Evolutionary conservation across 208 protist genomes (phyloP).

Genomic region (Porcisia deanei): DNA sequence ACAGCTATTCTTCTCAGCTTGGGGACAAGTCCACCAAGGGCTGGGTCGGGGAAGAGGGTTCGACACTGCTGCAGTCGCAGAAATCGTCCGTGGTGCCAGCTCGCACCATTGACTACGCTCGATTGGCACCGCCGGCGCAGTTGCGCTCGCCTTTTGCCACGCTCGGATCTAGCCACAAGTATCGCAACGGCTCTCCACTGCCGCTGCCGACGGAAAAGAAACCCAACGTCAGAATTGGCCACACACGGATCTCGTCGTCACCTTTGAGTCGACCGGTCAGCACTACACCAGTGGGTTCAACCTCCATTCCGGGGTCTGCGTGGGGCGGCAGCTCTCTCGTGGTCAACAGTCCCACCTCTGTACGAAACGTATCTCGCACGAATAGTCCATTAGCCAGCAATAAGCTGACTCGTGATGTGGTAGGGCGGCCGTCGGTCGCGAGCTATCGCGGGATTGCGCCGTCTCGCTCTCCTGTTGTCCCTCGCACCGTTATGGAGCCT

Average conservation of each 20-base stretch:
- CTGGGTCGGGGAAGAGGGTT: conserved; percentile 7
- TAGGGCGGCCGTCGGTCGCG: conserved; percentile 21
- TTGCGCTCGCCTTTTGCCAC: conserved; percentile 61
- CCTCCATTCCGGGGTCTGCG: conserved; percentile 2
- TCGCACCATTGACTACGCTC: conserved; percentile 39
- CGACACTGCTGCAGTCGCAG: conserved; percentile 9
- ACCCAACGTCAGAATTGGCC: conserved; percentile 17
- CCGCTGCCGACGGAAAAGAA: conserved; percentile 52
- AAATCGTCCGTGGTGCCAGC: conserved; percentile 26
- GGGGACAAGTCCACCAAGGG: conserved; percentile 6
- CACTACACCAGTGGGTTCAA: conserved; percentile 13
- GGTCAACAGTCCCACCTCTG: conserved; percentile 2
- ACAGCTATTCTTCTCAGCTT: conserved; percentile 22
- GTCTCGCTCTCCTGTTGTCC: conserved; percentile 30
- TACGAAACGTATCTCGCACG: conserved; percentile 2
- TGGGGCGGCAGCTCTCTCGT: background rate
- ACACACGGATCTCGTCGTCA: conserved; percentile 26
- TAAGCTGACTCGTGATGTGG: conserved; percentile 3
- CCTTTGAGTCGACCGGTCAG: conserved; percentile 8
- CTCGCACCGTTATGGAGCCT: conserved; percentile 6
- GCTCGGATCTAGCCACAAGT: conserved; percentile 74
- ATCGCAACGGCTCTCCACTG: conserved; percentile 84
- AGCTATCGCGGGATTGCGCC: conserved; percentile 66
- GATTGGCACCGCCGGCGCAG: conserved; percentile 38
- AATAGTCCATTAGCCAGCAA: conserved; percentile 5